Evolutionary conservation across 176 grass and related monocot species (phyloP).

Genomic region (Elymus sibiricus): DNA sequence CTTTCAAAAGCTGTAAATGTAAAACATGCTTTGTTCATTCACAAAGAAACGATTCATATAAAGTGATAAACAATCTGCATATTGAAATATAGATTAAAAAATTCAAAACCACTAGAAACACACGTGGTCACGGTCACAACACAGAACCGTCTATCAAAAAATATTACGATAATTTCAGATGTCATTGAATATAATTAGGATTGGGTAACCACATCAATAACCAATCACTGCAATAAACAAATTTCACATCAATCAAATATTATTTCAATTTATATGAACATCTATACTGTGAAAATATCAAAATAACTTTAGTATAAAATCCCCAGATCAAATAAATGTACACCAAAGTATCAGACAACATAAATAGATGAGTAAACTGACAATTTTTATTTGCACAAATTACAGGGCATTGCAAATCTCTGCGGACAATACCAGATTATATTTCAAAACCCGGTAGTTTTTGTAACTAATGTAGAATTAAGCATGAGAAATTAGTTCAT

Average conservation of each 20-base stretch:
- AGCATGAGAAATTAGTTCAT: neutral
- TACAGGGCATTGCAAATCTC: neutral
- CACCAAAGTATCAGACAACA: neutral
- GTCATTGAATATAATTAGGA: neutral
- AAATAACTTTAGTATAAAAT: neutral
- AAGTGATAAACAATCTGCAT: neutral
- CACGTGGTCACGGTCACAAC: neutral
- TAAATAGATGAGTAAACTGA: neutral
- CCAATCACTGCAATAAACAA: neutral
- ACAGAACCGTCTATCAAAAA: neutral
- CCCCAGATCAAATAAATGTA: neutral
- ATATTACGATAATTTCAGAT: neutral
- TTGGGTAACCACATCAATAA: neutral
- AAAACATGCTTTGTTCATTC: slow-evolving; percentile 1
- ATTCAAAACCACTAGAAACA: neutral
- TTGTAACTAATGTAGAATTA: neutral
- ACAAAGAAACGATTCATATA: neutral
- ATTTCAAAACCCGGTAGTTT: neutral
- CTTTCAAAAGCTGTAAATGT: slow-evolving; percentile 69
- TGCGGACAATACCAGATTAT: neutral
- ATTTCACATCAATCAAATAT: neutral
- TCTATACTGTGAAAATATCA: neutral
- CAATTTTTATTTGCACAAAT: neutral
- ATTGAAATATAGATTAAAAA: neutral
- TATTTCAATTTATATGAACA: neutral